A percentile compares a stretch with the other conserved stretches of the same genome.
These are phyloP conservation scores for Gyromitra esculenta DNA, from an alignment of 2,329 filamentous ascomycete species.

Conservation along the genomic window DNA sequence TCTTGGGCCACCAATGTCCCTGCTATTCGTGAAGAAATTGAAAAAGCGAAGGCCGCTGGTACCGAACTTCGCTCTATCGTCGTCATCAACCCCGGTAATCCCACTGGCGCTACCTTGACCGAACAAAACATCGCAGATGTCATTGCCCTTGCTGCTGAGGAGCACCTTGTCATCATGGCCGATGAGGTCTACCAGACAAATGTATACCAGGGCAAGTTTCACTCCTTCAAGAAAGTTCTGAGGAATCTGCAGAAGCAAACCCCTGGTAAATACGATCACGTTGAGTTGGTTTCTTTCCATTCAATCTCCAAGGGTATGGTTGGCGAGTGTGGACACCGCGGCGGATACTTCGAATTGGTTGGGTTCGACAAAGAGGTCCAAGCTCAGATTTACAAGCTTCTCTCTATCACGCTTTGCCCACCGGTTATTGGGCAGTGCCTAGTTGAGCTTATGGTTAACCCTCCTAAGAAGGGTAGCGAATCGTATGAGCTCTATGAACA, in stretches of 20 bases:
- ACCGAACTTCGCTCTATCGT: conserved; percentile 91
- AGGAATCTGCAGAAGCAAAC: conserved; percentile 79
- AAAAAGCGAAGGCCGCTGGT: conserved; percentile 78
- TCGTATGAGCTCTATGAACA: conserved; percentile 79
- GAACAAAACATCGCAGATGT: conserved; percentile 82
- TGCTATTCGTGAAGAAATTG: conserved; percentile 77
- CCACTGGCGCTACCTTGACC: conserved; percentile 86
- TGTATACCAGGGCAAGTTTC: conserved; percentile 92
- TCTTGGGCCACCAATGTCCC: conserved; percentile 87
- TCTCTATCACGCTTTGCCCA: conserved; percentile 95
- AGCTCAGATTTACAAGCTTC: conserved; percentile 97
- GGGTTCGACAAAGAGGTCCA: conserved; percentile 87
- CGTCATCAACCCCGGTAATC: conserved; percentile 98
- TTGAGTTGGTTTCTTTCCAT: conserved; percentile 93
- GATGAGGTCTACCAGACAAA: conserved; percentile 99
- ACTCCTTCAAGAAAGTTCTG: conserved; percentile 92
- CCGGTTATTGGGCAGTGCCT: conserved; percentile 96
- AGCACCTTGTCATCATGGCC: conserved; percentile 88
- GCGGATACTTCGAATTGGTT: conserved; percentile 95
- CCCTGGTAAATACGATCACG: conserved; percentile 78
- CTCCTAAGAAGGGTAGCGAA: conserved; percentile 81
- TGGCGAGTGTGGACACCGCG: conserved; percentile 96
- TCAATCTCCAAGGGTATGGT: conserved; percentile 98
- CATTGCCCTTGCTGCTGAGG: conserved; percentile 84
- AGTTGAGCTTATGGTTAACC: conserved; percentile 98